Conservation (phyloP, 139 green algal genomes). For the Chlamydomonas urium region DNA sequence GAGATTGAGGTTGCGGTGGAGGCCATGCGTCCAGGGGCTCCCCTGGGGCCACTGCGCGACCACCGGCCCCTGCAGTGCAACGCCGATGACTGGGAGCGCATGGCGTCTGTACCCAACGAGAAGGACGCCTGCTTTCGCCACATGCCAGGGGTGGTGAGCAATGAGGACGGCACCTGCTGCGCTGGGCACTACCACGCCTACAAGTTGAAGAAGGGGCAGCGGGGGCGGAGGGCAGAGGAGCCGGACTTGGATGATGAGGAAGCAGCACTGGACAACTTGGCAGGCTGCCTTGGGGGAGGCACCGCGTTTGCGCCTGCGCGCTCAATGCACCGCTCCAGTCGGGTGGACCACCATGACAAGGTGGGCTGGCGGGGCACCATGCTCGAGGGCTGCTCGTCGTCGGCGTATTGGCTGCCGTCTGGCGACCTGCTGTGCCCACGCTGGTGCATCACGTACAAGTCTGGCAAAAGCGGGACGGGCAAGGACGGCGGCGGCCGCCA, state of each 20-base stretch:
- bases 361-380: constrained; percentile 46
- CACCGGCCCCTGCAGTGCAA: constrained; percentile 44
- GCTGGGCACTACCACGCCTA: constrained; percentile 54
- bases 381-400: constrained; percentile 33
- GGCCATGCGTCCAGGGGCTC: too few species aligned
- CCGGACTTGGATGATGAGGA: too few species aligned
- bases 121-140: constrained; percentile 46
- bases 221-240: too few species aligned
- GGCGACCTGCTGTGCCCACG: constrained; percentile 52
- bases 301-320: neutral
- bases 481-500: constrained; percentile 31
- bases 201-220: too few species aligned
- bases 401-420: constrained; percentile 47
- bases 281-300: constrained; percentile 33
- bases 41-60: constrained; percentile 42
- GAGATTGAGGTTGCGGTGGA: too few species aligned
- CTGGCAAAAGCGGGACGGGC: constrained; percentile 25
- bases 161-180: constrained; percentile 46
- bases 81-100: constrained; percentile 55
- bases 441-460: constrained; percentile 68
- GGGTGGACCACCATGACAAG: constrained; percentile 48
- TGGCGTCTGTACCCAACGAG: constrained; percentile 43
- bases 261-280: neutral
- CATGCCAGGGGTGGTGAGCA: constrained; percentile 46
- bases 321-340: constrained; percentile 11